Base-by-base conservation (phyloP, 2,329 filamentous ascomycete species). In the Rhynchosporium graminicola region DNA sequence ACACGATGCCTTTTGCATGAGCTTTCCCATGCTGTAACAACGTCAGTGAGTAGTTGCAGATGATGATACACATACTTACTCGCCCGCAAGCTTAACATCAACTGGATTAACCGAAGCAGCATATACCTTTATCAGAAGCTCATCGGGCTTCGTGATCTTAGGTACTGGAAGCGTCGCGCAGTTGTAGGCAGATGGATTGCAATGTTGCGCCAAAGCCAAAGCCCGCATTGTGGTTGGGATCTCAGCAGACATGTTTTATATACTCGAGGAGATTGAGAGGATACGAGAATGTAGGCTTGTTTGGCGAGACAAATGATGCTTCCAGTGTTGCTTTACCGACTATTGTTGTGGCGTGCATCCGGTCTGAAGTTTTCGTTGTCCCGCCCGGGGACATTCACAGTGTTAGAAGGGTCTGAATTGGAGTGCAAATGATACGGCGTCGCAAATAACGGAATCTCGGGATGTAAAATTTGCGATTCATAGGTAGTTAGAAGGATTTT, bases 51-150 rank as follows among this genome's bases (percentile, higher is more conserved):
- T n/a, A 29, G n/a, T 31, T 13, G 26, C 40, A 33, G 7, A 12
- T 31, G 63, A 65, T 29, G 57, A 57, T 2, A 62, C 31, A 46
- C 28, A 13, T 33, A 59, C 59, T 43, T 40, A 65, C 66, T 77
- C 77, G 15, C 69, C 68, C 0, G 77, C 78, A 60, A 73, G 55
- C 60, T 73, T 71, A 3, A 80, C 73, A 69, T 81, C 79, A 3
- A 80, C 70, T 0, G 79, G 78, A 63, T 82, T 80, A 46, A 80
- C 72, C 51, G 75, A 76, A 0, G 78, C 78, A 3, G 79, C 78
- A 59, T 78, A 71, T 8, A 80, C 77, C 54, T 72, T 75, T 45
- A 81, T 76, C 2, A 83, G 69, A 1, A 84, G 71, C 3, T 83
- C 74, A 33, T 78, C 72, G 1, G 79, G 76, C 6, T 73, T 67